These are phyloP conservation scores for Annona squamosa DNA, from an alignment of 164 flowering plant genomes.

Conservation along the genomic window DNA sequence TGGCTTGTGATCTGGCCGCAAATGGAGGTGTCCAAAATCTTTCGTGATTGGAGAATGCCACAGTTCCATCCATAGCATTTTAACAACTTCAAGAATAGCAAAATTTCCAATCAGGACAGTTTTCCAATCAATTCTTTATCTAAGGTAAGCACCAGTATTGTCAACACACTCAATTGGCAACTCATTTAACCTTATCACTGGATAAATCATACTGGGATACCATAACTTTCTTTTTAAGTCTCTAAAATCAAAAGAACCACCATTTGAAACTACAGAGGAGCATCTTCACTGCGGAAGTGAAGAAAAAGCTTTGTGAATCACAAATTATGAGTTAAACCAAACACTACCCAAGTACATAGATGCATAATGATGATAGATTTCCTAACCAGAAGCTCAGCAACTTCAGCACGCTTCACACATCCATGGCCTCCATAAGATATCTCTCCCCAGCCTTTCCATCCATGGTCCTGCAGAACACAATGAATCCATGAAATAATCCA, in stretches of 20 bases:
- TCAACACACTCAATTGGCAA: neutral
- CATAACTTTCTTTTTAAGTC: too few species aligned
- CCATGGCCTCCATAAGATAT: slow-evolving; percentile 86
- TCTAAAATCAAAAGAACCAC: too few species aligned
- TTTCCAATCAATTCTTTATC: neutral
- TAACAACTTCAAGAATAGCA: neutral
- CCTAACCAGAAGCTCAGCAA: slow-evolving; percentile 79
- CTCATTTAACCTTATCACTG: too few species aligned
- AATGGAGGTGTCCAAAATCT: too few species aligned
- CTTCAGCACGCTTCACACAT: slow-evolving; percentile 71
- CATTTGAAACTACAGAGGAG: too few species aligned
- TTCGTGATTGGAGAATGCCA: neutral
- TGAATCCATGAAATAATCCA: neutral
- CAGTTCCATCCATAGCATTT: neutral
- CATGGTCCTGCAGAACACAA: slow-evolving; percentile 45
- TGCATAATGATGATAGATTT: neutral
- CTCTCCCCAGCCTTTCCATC: slow-evolving; percentile 99
- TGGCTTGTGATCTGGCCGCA: neutral
- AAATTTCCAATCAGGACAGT: neutral
- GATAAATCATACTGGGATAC: too few species aligned
- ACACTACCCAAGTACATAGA: neutral
- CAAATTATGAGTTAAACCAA: neutral
- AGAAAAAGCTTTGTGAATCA: neutral
- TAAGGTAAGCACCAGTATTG: neutral
- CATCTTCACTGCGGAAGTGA: too few species aligned